Conservation (phyloP, 768 basidiomycete genomes). For the Pulveroboletus sp. region DNA sequence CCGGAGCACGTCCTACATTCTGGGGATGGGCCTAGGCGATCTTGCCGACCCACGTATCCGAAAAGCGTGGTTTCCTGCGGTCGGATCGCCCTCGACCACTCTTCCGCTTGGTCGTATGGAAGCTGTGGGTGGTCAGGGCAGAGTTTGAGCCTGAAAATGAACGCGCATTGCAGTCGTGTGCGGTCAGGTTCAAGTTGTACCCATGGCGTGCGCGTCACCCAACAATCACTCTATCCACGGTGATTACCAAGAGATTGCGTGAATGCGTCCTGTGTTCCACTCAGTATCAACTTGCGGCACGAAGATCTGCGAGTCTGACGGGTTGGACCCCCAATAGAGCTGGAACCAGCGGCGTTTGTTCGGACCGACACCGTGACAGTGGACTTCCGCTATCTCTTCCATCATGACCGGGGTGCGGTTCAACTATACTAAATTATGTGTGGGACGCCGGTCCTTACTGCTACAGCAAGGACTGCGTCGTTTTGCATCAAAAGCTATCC, state of each 20-base stretch:
- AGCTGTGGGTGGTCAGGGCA: constrained; percentile 31
- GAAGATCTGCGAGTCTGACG: background rate
- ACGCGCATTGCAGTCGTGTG: constrained; percentile 39
- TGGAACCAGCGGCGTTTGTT: constrained; percentile 47
- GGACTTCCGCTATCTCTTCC: constrained; percentile 46
- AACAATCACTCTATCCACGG: constrained; percentile 41
- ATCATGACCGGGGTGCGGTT: no score
- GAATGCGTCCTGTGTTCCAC: constrained; percentile 21
- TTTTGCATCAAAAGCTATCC: no score
- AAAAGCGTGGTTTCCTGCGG: constrained; percentile 28
- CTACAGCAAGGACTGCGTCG: constrained; percentile 44
- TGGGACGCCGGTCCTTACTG: constrained; percentile 43
- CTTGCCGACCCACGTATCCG: constrained; percentile 38
- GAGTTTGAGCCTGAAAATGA: constrained; percentile 36
- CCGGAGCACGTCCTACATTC: constrained; percentile 43
- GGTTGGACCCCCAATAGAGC: constrained; percentile 36
- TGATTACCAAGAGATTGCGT: constrained; percentile 44
- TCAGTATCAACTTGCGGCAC: background rate
- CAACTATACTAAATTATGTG: no score
- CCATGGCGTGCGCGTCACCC: constrained; percentile 45
- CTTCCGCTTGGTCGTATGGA: constrained; percentile 33
- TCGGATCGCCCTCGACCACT: constrained; percentile 30
- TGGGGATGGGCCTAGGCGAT: constrained; percentile 38
- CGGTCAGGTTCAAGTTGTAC: constrained; percentile 37
- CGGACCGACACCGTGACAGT: no score